Percentiles rank a stretch among this genome's conserved stretches.
phyloP scores from a whole-genome alignment of 177 flowering plant genomes.

The Vitis hybrid region DNA sequence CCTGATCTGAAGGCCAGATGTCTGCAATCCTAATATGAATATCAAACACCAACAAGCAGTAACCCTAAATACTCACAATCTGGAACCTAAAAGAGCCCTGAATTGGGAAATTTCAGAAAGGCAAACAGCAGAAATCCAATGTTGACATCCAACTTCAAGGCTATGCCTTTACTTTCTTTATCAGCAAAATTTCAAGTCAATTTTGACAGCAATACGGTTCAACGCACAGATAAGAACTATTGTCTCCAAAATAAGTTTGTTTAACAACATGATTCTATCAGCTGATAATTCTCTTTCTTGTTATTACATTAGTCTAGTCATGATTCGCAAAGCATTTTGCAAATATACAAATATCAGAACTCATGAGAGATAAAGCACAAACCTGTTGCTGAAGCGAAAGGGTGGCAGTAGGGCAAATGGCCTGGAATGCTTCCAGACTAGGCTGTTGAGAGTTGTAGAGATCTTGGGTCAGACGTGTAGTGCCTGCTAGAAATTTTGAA shows the following conservation, averaged over 20 bases:
- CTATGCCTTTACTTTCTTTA: too few relatives aligned
- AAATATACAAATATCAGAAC: background rate
- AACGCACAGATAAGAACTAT: background rate
- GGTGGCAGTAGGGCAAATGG: constrained; percentile 55
- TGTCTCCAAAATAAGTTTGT: background rate
- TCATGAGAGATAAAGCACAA: background rate
- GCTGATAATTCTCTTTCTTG: background rate
- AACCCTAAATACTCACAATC: too few relatives aligned
- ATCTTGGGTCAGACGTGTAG: constrained; percentile 45
- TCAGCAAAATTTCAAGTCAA: background rate
- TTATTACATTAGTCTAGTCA: constrained; percentile 1
- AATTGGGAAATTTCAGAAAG: background rate
- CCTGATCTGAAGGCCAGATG: background rate
- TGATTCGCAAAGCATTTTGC: too few relatives aligned
- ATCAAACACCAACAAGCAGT: too few relatives aligned
- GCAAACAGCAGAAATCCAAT: background rate
- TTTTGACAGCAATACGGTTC: background rate
- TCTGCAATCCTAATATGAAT: background rate
- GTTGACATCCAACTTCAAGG: too few relatives aligned
- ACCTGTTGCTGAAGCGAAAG: constrained; percentile 97
- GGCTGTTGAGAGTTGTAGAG: constrained; percentile 50
- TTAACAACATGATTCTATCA: background rate
- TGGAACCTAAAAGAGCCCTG: too few relatives aligned
- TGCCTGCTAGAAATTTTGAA: constrained; percentile 56
- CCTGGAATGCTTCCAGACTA: constrained; percentile 41